Conservation (phyloP, 2,329 filamentous ascomycete species). For the Pseudocercospora fuligena region DNA sequence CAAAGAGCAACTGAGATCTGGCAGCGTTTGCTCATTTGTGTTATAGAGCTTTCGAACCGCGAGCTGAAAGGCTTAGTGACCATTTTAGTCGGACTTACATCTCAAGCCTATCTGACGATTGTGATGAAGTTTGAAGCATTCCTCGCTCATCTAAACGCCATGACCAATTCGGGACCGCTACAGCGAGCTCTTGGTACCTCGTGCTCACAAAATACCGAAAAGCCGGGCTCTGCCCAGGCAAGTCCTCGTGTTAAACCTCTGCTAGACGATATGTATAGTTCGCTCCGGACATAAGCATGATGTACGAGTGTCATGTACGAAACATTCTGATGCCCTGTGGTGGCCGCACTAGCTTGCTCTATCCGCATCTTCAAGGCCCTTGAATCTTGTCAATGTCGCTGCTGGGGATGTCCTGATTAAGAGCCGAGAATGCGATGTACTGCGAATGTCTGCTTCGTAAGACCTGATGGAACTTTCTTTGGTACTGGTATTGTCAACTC, state of each 20-base stretch:
- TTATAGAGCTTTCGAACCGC: neutral
- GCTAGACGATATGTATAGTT: too few species aligned
- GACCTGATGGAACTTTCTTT: neutral
- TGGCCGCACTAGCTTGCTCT: neutral
- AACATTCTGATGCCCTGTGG: neutral
- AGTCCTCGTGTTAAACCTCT: too few species aligned
- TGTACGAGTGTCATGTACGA: neutral
- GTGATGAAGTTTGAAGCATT: neutral
- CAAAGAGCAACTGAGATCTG: neutral
- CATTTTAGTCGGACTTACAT: neutral
- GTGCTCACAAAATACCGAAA: neutral
- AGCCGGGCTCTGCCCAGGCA: neutral
- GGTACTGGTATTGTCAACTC: neutral
- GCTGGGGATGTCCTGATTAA: neutral
- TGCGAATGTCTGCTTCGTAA: neutral
- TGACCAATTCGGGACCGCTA: neutral
- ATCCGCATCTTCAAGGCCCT: neutral
- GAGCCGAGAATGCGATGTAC: neutral
- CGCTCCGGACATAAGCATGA: neutral
- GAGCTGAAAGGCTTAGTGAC: neutral
- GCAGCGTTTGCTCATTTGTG: neutral
- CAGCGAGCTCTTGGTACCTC: neutral
- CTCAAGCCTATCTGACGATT: neutral
- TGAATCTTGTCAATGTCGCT: neutral
- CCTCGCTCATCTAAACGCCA: neutral